Evolutionary conservation across 2,329 filamentous ascomycete species (phyloP).

Genomic region (Fusarium sp.): DNA sequence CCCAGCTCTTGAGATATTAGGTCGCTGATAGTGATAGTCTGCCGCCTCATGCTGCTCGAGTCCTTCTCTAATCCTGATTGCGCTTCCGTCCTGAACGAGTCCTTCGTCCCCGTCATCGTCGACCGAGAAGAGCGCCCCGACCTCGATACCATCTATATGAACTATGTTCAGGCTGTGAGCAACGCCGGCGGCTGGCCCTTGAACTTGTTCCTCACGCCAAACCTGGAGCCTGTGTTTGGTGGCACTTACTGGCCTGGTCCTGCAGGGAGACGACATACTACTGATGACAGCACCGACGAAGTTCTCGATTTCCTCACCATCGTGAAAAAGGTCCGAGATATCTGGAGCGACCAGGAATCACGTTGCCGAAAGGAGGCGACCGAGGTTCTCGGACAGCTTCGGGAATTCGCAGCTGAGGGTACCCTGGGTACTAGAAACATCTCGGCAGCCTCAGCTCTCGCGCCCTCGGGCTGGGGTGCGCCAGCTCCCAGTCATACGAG

Average conservation of each 20-base stretch:
- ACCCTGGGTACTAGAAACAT: constrained; percentile 66
- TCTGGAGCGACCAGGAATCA: constrained; percentile 87
- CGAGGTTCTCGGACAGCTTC: constrained; percentile 83
- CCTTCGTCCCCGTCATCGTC: constrained; percentile 91
- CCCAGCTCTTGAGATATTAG: neutral
- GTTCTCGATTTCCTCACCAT: constrained; percentile 86
- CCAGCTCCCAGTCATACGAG: constrained; percentile 44
- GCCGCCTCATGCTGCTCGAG: constrained; percentile 92
- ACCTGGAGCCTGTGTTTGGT: constrained; percentile 93
- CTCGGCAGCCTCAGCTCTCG: constrained; percentile 44
- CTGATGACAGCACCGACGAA: constrained; percentile 61
- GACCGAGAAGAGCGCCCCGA: constrained; percentile 95
- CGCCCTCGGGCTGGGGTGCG: constrained; percentile 47
- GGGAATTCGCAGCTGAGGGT: constrained; percentile 90
- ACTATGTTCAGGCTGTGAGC: constrained; percentile 94
- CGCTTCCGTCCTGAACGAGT: constrained; percentile 83
- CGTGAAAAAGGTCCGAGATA: constrained; percentile 77
- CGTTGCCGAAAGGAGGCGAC: constrained; percentile 85
- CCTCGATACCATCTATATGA: constrained; percentile 97
- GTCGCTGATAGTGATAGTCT: constrained; percentile 63
- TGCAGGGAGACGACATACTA: constrained; percentile 59
- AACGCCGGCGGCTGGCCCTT: constrained; percentile 93
- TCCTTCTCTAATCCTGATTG: constrained; percentile 88
- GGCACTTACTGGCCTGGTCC: constrained; percentile 96
- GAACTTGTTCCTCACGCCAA: constrained; percentile 95